Evolutionary conservation across 495 filamentous ascomycete genomes (phyloP), one percentile per base, ranked within the genome.

Genomic region (Penicillium bovifimosum): DNA sequence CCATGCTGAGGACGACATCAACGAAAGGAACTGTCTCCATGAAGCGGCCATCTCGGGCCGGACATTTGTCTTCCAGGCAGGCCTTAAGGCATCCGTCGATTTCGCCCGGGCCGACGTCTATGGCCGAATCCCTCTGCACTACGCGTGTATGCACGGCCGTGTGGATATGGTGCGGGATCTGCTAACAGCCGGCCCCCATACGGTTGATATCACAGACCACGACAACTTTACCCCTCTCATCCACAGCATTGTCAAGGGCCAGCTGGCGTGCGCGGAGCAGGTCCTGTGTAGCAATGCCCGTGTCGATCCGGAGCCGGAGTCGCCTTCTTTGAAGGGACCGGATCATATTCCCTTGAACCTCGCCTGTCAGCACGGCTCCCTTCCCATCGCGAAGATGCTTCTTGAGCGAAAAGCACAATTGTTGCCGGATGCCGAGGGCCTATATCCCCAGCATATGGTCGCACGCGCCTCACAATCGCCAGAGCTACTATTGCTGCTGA

Each of bases 211-310:
- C 16, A 87, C 90, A 67, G 93, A 98, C 61, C 90, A 96, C 60
- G 91, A 98, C 69, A 96, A 96, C 70, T 97, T 95, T 69, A 96
- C 93, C 2, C 90, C 93, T 0, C 73, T 98, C 41, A 93, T 98
- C 46, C 93, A 96, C 67, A 86, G 88, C 49, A 96, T 97, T 60
- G 90, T 95, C 41, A 90, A 92, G 59, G 78, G 84, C 36, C 84
- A 93, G 50, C 74, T 88, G 16, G 73, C 80, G 39, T 95, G 89
- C 64, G 91, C 92, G 2, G 76, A 87, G 57, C 78, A 82, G 54
- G 76, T 98, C 35, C 78, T 97, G 2, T 68, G 74, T 7, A 81
- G 76, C 43, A 81, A 83, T 53, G 90, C 93, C 11, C 78, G 88
- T 7, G 81, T 96, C 47, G 85, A 96, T 55, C 90, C 90, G 1